Base-by-base conservation (phyloP, 2,329 filamentous ascomycete genomes). In the Nemania sp. region DNA sequence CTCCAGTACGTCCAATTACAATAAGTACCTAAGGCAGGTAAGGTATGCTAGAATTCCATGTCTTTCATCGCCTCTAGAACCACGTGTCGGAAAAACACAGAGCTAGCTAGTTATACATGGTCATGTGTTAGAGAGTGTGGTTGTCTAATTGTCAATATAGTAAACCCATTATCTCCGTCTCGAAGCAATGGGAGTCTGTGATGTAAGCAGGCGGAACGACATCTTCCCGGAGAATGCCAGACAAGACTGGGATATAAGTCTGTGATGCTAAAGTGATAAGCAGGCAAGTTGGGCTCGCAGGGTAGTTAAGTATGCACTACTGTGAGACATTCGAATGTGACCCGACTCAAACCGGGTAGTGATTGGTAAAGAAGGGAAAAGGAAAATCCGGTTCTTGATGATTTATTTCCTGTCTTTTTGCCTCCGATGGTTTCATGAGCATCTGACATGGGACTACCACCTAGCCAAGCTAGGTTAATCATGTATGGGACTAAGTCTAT, bases 51-150 rank as follows among this genome's bases (percentile, higher is more conserved):
- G 25, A 29, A 29, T 7, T 29, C n/a, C n/a, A n/a, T n/a, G n/a
- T n/a, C 3, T 29, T 29, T 29, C 25, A 29, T 29, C 25, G 7
- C 25, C 7, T 7, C 25, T 7, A 29, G 25, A 29, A 7, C 43
- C 35, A 49, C 53, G 53, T 56, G 45, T 25, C 25, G 7, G 25
- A 29, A 29, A 29, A 29, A 3, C 7, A 29, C 20, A 45, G 34
- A 7, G 17, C 39, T 57, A 7, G 17, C 39, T 57, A 51, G 54
- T 51, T 29, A 29, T 46, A 46, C 32, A 50, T 35, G 39, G 46
- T 50, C 54, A 57, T 45, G 40, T 37, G 39, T 15, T 45, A 2
- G 13, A 29, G 25, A 5, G 37, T 15, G 49, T 9, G 13, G 5
- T 15, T 35, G 7, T 13, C n/a, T 40, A 15, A n/a, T n/a, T 40